Conservation (phyloP, 768 basidiomycete species). For the Sporobolomyces roseus region DNA sequence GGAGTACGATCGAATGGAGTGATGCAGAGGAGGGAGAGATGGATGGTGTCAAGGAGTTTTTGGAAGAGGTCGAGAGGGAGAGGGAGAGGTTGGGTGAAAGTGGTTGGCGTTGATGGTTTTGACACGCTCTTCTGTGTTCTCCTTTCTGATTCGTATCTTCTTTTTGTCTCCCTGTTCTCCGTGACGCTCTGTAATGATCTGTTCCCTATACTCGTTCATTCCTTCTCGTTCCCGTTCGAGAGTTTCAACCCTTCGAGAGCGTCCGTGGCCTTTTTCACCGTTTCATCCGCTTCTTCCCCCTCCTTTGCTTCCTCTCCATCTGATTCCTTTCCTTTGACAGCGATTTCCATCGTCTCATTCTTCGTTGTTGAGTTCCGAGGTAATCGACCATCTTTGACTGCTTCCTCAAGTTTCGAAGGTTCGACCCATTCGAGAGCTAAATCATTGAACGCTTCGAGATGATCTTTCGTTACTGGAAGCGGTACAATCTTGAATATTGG, state of each 20-base stretch:
- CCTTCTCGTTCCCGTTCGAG: neutral
- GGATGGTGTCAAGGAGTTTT: conserved; percentile 25
- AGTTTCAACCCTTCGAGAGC: no score
- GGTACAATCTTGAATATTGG: conserved; percentile 29
- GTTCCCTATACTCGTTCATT: neutral
- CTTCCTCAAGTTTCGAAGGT: neutral
- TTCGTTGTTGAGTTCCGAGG: no score
- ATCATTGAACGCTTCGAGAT: conserved; percentile 42
- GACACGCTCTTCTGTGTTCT: no score
- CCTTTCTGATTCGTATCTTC: neutral
- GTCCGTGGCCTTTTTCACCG: no score
- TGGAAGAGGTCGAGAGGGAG: conserved; percentile 27
- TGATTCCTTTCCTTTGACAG: neutral
- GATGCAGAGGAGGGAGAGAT: neutral
- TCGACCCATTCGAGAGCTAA: conserved; percentile 36
- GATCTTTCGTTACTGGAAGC: conserved; percentile 23
- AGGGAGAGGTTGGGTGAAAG: neutral
- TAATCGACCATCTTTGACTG: neutral
- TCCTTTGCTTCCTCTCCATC: neutral
- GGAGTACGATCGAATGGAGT: neutral
- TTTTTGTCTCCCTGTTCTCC: neutral
- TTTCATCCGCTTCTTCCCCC: neutral
- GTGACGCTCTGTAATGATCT: neutral
- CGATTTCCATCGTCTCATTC: neutral
- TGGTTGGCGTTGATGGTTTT: neutral